A percentile compares a stretch with the other conserved stretches of the same genome.
phyloP scores from a whole-genome alignment of 345 rosid genomes.

The Brassica cretica region DNA sequence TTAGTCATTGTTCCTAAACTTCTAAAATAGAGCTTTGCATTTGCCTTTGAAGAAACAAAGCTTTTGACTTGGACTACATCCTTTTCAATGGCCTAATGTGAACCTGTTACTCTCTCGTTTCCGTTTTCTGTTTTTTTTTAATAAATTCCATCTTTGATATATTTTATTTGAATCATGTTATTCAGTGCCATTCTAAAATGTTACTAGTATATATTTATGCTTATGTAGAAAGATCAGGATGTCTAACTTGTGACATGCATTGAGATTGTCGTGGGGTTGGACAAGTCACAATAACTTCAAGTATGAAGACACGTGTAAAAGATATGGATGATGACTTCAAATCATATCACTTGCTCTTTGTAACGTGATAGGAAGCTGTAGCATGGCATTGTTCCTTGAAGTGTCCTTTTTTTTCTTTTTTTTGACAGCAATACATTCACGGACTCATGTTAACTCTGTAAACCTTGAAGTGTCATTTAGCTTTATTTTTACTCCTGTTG shows the following conservation, averaged over 20 bases:
- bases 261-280: too few species aligned
- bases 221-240: too few species aligned
- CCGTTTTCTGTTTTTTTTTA: not conserved
- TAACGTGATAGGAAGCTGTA: not conserved
- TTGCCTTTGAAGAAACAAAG: constrained; percentile 40
- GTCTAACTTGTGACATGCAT: too few species aligned
- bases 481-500: not conserved
- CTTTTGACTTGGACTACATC: constrained; percentile 18
- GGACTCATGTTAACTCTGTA: too few species aligned
- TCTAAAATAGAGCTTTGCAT: constrained; percentile 11
- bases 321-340: constrained; percentile 7
- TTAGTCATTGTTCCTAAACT: too few species aligned
- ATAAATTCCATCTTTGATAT: not conserved
- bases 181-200: not conserved
- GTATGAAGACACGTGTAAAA: constrained; percentile 13
- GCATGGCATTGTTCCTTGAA: not conserved
- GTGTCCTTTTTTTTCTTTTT: too few species aligned
- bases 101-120: not conserved
- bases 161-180: not conserved
- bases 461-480: not conserved
- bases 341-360: not conserved
- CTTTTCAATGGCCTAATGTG: constrained; percentile 15
- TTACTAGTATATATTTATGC: too few species aligned
- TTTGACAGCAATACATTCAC: too few species aligned
- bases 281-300: not conserved